Evolutionary conservation across 164 flowering plant genomes (phyloP).

Genomic region (Aristolochia fimbriata): DNA sequence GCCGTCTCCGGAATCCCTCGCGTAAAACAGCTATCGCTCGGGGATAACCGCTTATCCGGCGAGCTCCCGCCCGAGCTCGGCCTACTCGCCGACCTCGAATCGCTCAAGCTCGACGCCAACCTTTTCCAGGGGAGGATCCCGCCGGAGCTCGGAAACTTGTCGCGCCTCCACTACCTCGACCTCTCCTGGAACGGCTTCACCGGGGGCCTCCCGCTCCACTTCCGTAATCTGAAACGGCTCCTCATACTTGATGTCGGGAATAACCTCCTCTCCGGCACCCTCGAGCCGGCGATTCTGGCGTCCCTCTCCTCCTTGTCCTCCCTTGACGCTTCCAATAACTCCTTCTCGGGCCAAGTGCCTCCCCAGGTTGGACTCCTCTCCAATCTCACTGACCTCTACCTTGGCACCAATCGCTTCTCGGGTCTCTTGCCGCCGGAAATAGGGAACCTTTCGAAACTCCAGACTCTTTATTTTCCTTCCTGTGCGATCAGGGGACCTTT

Average conservation of each 20-base stretch:
- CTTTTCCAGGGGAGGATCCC: slow-evolving; percentile 43
- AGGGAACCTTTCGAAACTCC: slow-evolving; percentile 37
- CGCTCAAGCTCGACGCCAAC: slow-evolving; percentile 42
- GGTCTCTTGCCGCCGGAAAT: slow-evolving; percentile 58
- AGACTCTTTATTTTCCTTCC: slow-evolving; percentile 30
- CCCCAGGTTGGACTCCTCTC: slow-evolving; percentile 37
- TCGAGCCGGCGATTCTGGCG: slow-evolving; percentile 29
- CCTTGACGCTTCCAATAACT: slow-evolving; percentile 56
- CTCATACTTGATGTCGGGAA: slow-evolving; percentile 34
- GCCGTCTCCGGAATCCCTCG: slow-evolving; percentile 18
- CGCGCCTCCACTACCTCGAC: slow-evolving; percentile 28
- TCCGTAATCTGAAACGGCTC: slow-evolving; percentile 32
- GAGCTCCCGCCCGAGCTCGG: slow-evolving; percentile 32
- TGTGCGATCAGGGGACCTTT: slow-evolving; percentile 55
- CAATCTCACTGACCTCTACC: slow-evolving; percentile 45
- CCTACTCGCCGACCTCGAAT: slow-evolving; percentile 31
- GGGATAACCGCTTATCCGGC: slow-evolving; percentile 41
- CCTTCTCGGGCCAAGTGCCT: slow-evolving; percentile 46
- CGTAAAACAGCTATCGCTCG: slow-evolving; percentile 24
- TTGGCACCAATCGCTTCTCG: slow-evolving; percentile 50
- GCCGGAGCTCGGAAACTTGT: slow-evolving; percentile 36
- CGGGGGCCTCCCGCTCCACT: slow-evolving; percentile 31
- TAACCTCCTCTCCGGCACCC: slow-evolving; percentile 47
- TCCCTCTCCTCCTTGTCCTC: slow-evolving; percentile 28
- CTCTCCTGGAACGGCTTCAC: slow-evolving; percentile 36